Evolutionary conservation across 2,329 filamentous ascomycete genomes (phyloP).

Genomic region (Fusarium tanahbumbuense): DNA sequence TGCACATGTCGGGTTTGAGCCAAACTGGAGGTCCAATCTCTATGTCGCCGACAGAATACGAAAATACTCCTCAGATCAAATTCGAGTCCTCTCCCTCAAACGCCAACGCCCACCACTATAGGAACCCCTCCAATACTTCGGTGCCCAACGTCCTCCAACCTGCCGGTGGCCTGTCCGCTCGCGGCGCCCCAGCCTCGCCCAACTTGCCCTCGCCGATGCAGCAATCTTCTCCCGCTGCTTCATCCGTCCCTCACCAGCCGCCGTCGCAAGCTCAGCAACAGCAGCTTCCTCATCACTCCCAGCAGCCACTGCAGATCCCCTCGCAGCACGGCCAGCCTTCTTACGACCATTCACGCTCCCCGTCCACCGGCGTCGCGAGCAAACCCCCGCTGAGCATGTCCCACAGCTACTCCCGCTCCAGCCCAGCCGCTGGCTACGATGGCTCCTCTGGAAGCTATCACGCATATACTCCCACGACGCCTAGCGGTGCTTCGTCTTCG

Average conservation of each 20-base stretch:
- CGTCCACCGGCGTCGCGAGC: slow-evolving; percentile 61
- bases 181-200: slow-evolving; percentile 54
- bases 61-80: slow-evolving; percentile 65
- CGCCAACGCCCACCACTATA: slow-evolving; percentile 56
- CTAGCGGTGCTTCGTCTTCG: slow-evolving; percentile 65
- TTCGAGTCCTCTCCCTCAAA: slow-evolving; percentile 59
- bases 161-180: slow-evolving; percentile 57
- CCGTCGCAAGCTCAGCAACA: slow-evolving; percentile 50
- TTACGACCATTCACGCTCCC: slow-evolving; percentile 49
- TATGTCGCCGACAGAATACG: slow-evolving; percentile 62
- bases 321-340: slow-evolving; percentile 70
- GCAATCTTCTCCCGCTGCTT: slow-evolving; percentile 50
- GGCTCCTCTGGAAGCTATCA: slow-evolving; percentile 60
- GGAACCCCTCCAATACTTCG: slow-evolving; percentile 54
- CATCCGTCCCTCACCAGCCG: slow-evolving; percentile 49
- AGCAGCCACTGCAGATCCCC: slow-evolving; percentile 48
- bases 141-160: slow-evolving; percentile 71
- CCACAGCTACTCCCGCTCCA: slow-evolving; percentile 86
- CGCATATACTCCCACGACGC: slow-evolving; percentile 72
- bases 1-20: slow-evolving; percentile 64
- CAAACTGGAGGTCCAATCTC: slow-evolving; percentile 45
- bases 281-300: slow-evolving; percentile 50
- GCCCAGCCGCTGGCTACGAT: slow-evolving; percentile 74
- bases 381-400: slow-evolving; percentile 74
- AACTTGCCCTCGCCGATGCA: slow-evolving; percentile 60